Evolutionary conservation across 2,329 filamentous ascomycete species (phyloP), one percentile per base, ranked within the genome.

Genomic region (Tolypocladium paradoxum): DNA sequence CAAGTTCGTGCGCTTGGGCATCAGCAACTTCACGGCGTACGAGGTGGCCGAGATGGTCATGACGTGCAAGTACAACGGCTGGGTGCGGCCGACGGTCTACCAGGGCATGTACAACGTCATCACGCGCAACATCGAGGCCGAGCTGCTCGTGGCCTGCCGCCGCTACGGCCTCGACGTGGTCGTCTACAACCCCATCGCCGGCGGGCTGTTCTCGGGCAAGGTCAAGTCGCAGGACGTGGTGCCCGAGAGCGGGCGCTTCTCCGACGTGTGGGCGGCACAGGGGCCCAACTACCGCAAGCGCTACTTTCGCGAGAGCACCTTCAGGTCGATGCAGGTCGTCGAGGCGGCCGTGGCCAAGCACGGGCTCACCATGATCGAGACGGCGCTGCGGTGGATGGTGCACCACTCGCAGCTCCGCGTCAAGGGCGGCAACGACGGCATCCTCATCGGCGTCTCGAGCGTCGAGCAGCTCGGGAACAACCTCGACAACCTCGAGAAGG

Each of bases 81-180:
- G 88, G 88, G 87, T 95, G 18, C 80, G 85, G 38, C 90, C 90
- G 1, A 90, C 86, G 0, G 82, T 95, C 53, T 95, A 89, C 69
- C 89, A 93, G 69, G 90, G 78, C 61, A 92, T 95, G 87, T 92
- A 92, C 70, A 92, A 92, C 68, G 82, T 80, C 54, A 87, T 91
- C 59, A 88, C 84, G 24, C 82, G 89, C 51, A 81, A 79, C 52
- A 84, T 92, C 57, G 89, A 93, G 66, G 67, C 79, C 1, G 88
- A 93, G 67, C 73, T 93, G 43, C 77, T 93, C 52, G 82, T 83
- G 3, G 82, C 83, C 24, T 90, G 86, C 64, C 81, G 82, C 24
- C 81, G 87, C 51, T 92, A 90, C 66, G 87, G 86, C 2, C 76
- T 93, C 24, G 85, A 90, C 57, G 77, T 93, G 47, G 88, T 92